Conservation (phyloP, 257 asterid genomes). For the Parsonsia alboflavescens region DNA sequence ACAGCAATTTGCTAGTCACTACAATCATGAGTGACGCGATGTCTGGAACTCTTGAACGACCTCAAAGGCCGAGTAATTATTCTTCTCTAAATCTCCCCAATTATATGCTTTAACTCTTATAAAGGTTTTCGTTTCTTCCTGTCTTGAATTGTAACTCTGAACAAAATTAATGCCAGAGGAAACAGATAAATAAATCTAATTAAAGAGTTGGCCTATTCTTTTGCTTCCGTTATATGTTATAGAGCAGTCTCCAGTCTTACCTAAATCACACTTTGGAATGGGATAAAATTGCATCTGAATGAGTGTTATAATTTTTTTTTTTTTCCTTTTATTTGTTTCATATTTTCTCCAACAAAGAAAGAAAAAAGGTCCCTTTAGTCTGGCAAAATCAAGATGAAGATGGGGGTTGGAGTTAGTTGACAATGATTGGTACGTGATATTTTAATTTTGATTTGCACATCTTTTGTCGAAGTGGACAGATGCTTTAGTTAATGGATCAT, state of each 20-base stretch:
- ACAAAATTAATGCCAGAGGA: neutral
- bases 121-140: neutral
- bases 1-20: neutral
- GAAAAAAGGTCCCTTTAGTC: neutral
- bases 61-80: slow-evolving; percentile 36
- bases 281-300: neutral
- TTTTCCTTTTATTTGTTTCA: neutral
- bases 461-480: neutral
- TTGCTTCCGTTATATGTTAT: neutral
- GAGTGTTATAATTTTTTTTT: neutral
- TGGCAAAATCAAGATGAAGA: neutral
- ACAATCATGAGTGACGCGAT: slow-evolving; percentile 51
- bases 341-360: neutral
- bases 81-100: neutral
- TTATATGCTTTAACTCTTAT: neutral
- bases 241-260: neutral
- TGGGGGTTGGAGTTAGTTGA: neutral
- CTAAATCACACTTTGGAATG: neutral
- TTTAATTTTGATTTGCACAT: neutral
- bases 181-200: neutral
- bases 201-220: neutral
- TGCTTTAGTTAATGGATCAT: neutral
- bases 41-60: slow-evolving; percentile 60
- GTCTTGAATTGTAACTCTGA: neutral
- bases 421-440: neutral